phyloP scores from a whole-genome alignment of 768 basidiomycete genomes.

The Lactifluus piperatus region DNA sequence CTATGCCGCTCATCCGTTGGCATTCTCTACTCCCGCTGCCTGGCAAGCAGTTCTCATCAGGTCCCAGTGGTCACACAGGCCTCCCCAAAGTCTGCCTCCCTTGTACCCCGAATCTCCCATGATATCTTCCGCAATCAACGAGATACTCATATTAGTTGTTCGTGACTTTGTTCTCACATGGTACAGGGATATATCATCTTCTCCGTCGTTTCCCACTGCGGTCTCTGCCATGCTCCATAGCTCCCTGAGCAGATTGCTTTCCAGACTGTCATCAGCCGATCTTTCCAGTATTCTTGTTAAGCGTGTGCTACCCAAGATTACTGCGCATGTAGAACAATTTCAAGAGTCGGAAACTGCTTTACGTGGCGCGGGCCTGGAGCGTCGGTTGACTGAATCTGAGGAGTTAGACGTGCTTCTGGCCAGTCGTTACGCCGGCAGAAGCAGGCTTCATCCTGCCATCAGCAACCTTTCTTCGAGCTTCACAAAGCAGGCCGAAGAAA shows the following conservation, averaged over 20 bases:
- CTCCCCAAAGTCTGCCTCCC: conserved; percentile 58
- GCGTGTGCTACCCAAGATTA: conserved; percentile 82
- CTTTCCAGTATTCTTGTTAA: conserved; percentile 69
- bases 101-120: conserved; percentile 55
- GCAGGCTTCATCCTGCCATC: conserved; percentile 76
- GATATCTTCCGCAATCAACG: conserved; percentile 66
- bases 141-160: conserved; percentile 71
- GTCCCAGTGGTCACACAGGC: conserved; percentile 79
- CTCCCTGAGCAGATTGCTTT: conserved; percentile 48
- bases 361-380: conserved; percentile 73
- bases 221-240: conserved; percentile 70
- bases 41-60: conserved; percentile 88
- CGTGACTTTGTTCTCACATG: conserved; percentile 85
- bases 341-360: conserved; percentile 82
- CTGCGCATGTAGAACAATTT: conserved; percentile 82
- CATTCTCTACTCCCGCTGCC: conserved; percentile 87
- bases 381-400: conserved; percentile 80
- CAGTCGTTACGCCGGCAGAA: conserved; percentile 63
- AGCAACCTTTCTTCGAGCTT: conserved; percentile 84
- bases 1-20: conserved; percentile 60
- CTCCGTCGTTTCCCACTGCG: conserved; percentile 80
- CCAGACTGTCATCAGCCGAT: conserved; percentile 54
- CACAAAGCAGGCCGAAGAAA: conserved; percentile 84
- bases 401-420: conserved; percentile 84
- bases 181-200: conserved; percentile 82